phyloP scores from a whole-genome alignment of 2,329 filamentous ascomycete genomes.

The Zymoseptoria tritici region DNA sequence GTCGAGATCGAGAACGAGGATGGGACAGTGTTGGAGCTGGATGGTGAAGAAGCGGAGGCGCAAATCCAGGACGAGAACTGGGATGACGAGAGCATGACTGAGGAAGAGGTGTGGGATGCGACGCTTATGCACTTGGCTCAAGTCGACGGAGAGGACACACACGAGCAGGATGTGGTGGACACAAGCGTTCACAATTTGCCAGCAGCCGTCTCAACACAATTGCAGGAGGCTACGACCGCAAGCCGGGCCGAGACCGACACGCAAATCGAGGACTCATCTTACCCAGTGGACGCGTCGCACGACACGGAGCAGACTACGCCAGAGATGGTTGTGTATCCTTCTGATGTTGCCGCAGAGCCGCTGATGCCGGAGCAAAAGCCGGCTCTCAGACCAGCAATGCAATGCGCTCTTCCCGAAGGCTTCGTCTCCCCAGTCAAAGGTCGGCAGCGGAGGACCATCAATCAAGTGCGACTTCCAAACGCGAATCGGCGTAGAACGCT shows the following conservation, averaged over 20 bases:
- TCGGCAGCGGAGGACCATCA: constrained; percentile 15
- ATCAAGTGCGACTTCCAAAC: constrained; percentile 11
- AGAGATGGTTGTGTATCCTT: not conserved
- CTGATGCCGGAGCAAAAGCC: not conserved
- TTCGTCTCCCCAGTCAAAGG: constrained; percentile 26
- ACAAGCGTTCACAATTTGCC: not conserved
- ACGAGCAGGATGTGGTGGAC: not conserved
- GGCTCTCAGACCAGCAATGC: not conserved
- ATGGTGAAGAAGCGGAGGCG: constrained; percentile 8
- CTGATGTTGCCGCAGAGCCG: not conserved
- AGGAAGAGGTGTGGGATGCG: constrained; percentile 7
- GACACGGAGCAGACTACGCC: not conserved
- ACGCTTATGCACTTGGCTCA: constrained; percentile 17
- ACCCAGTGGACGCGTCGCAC: not conserved
- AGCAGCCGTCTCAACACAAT: not conserved
- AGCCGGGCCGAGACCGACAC: not conserved
- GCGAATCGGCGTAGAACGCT: constrained; percentile 23
- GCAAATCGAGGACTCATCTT: not conserved
- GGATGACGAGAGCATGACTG: constrained; percentile 17
- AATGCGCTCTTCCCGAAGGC: constrained; percentile 20
- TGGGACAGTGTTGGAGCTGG: constrained; percentile 13
- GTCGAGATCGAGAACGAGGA: constrained; percentile 24
- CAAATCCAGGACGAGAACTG: constrained; percentile 19
- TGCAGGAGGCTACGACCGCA: not conserved
- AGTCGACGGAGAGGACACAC: constrained; percentile 1